Base-by-base conservation (phyloP, 345 rosid species). In the Balakata baccata region DNA sequence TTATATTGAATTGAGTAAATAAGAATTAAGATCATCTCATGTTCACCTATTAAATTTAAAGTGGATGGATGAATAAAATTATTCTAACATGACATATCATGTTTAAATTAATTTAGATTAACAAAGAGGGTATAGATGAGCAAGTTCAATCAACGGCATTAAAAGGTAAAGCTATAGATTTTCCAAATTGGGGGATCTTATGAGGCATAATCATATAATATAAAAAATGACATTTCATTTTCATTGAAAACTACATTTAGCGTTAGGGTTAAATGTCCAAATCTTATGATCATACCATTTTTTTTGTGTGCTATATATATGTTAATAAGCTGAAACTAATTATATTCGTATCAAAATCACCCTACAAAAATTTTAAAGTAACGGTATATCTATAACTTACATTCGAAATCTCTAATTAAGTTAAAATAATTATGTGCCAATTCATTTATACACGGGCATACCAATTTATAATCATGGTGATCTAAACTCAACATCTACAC, bases 101-200 rank as follows among this genome's bases (percentile, higher is more conserved):
- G 62, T 71, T 65, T 29, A 29, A 2, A 2, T 29, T 29, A 29
- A 29, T 29, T 29, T 29, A 2, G 34, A 72, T 80, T 74, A 72
- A 22, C 29, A 16, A 54, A 29, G 3, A 37, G 34, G 39, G 25
- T 1, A 47, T 68, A 67, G 84, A 74, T 74, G 50, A 75, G 65
- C 53, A 46, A 56, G 69, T 39, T 23, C 65, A 69, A 72, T 80
- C 84, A 67, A 56, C 52, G 59, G 45, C 17, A 64, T 64, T 49
- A 25, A 23, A 34, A 57, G 9, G 56, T 14, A 20, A 20, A 1
- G 12, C 17, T 29, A 61, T 61, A 9, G 4, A 14, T 29, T 45
- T 13, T 9, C 14, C 0, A 45, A 37, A 37, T 11, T 1, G 29
- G 47, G 49, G 77, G 20, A 29, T 58, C 61, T 45, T 23, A 63